phyloP scores from a whole-genome alignment of 164 flowering plant species.

The Vitis riparia region DNA sequence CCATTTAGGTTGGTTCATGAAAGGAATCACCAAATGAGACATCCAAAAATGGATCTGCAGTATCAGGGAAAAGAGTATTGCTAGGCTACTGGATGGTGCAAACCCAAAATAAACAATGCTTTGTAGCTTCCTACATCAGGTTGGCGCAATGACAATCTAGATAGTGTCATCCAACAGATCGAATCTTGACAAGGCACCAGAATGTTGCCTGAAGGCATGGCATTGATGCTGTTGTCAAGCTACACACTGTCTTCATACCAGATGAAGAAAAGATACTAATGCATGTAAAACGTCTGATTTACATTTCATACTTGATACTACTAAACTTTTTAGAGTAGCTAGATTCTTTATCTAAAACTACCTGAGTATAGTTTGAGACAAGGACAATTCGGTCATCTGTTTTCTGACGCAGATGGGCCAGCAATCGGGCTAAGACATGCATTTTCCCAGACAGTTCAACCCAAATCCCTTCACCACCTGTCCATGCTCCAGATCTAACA shows the following conservation, averaged over 20 bases:
- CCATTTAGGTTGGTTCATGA: too few relatives aligned
- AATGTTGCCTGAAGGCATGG: neutral
- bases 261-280: neutral
- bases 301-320: neutral
- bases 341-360: constrained; percentile 14
- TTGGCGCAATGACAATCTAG: neutral
- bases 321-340: neutral
- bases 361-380: constrained; percentile 99
- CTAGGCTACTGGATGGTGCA: too few relatives aligned
- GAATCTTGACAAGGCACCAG: neutral
- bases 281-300: neutral
- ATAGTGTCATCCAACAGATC: neutral
- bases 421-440: constrained; percentile 92
- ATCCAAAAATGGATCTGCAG: too few relatives aligned
- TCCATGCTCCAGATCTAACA: constrained; percentile 94
- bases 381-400: constrained; percentile 96
- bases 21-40: too few relatives aligned
- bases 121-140: neutral
- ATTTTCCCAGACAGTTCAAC: constrained; percentile 97
- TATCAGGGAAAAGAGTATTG: too few relatives aligned
- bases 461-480: constrained; percentile 95
- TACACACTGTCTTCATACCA: neutral
- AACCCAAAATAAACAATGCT: too few relatives aligned
- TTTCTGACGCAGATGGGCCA: constrained; percentile 76
- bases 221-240: neutral